Base-by-base conservation (phyloP, 148 eudicot genomes). In the Drosera capensis region DNA sequence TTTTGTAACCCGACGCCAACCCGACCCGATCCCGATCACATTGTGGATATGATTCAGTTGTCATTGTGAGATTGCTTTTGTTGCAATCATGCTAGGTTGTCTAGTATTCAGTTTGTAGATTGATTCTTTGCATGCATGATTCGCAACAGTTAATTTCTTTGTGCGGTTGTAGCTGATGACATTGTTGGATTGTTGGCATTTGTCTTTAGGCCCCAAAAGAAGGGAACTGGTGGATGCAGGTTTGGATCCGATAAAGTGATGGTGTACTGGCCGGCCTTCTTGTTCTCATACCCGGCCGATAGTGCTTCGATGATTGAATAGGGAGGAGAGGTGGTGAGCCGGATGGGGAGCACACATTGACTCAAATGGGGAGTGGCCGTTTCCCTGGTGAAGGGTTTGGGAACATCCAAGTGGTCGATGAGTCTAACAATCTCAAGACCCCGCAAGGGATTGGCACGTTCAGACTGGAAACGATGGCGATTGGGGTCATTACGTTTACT, bases 171-270 rank as follows among this genome's bases (percentile, higher is more conserved):
- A n/a, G n/a, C n/a, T n/a, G n/a, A n/a, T n/a, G n/a, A n/a, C n/a
- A n/a, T n/a, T n/a, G n/a, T n/a, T n/a, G n/a, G n/a, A n/a, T n/a
- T n/a, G n/a, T n/a, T n/a, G n/a, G n/a, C n/a, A n/a, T 11, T 34
- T 34, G 38, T 9, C 2, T 34, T 13, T 34, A 87, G 96, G 96
- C 82, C 65, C 94, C 94, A 26, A 79, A 75, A 62, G 92, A 83
- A 60, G 97, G 97, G 8, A 65, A 87, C 38, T 87, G 96, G 96
- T 87, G 96, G 96, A 82, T 87, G 96, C 96, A 87, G 50, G n/a
- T 87, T 82, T 50, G 88, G 96, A 5, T 72, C 60, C 40, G 90
- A 54, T 53, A 72, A 79, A 29, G 94, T 87, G 22, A 17, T 87
- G 62, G 96, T 94, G 0, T 87, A 87, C 48, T 87, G 96, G 96